Evolutionary conservation across 345 rosid genomes (phyloP).

Genomic region (Eucalyptus lansdowneana): DNA sequence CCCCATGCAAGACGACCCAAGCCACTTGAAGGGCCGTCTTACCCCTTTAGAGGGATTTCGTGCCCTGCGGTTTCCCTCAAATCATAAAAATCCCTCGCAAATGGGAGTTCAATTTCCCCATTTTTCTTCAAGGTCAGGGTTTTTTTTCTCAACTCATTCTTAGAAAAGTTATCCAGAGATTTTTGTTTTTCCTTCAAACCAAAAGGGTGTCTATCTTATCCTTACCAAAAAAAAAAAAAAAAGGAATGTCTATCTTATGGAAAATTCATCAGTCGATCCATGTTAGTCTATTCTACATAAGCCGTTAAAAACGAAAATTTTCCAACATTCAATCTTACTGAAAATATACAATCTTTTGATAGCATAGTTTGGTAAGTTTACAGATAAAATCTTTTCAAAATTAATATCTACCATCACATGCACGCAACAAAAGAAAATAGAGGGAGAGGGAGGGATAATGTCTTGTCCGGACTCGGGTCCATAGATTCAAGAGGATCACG

Average conservation of each 20-base stretch:
- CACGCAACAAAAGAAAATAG: not conserved
- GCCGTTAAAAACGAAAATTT: too few relatives aligned
- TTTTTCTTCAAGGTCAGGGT: not conserved
- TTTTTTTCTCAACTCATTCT: not conserved
- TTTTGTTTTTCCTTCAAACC: not conserved
- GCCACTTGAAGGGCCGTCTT: accelerated
- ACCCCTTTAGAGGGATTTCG: accelerated
- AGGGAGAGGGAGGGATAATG: not conserved
- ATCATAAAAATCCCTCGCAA: not conserved
- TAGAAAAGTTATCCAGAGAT: not conserved
- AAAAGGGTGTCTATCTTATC: not conserved
- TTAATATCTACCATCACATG: not conserved
- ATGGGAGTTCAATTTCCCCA: not conserved
- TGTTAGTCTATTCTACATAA: too few relatives aligned
- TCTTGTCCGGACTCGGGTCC: not conserved
- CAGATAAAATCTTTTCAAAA: too few relatives aligned
- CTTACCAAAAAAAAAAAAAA: too few relatives aligned
- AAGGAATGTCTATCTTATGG: not conserved
- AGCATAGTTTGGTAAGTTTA: not conserved
- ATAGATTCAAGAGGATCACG: not conserved
- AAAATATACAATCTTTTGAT: not conserved
- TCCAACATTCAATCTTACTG: not conserved
- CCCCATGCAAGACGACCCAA: too few relatives aligned
- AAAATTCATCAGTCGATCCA: not conserved
- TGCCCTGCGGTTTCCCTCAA: too few relatives aligned